Conservation (phyloP, 257 asterid genomes). For the Rauvolfia tetraphylla region DNA sequence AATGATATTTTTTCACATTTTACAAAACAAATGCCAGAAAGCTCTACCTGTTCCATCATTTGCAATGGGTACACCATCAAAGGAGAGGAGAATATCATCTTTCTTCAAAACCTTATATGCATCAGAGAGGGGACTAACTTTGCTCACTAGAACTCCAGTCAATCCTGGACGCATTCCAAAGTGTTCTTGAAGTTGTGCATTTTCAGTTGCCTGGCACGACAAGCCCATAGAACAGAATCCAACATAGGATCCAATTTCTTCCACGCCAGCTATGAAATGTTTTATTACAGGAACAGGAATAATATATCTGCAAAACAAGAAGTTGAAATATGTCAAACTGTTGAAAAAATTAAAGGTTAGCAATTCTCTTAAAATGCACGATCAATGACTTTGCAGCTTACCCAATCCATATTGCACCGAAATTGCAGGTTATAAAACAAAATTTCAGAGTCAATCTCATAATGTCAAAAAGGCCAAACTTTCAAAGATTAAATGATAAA, state of each 20-base stretch:
- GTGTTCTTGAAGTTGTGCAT: constrained; percentile 73
- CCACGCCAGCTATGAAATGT: constrained; percentile 81
- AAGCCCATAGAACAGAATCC: constrained; percentile 95
- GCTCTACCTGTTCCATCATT: constrained; percentile 89
- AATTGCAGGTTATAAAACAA: neutral
- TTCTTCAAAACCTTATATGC: constrained; percentile 59
- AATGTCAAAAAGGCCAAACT: neutral
- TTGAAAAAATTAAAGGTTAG: neutral
- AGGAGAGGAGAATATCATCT: constrained; percentile 83
- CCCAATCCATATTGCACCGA: neutral
- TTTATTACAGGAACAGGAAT: constrained; percentile 94
- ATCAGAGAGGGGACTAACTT: constrained; percentile 77
- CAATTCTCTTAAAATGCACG: neutral
- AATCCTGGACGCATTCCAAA: constrained; percentile 61
- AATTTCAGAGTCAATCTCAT: neutral
- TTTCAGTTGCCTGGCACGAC: constrained; percentile 93
- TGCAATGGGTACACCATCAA: constrained; percentile 86
- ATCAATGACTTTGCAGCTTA: neutral
- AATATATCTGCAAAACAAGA: constrained; percentile 56
- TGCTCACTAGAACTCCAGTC: constrained; percentile 86
- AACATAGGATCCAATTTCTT: constrained; percentile 77
- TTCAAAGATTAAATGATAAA: neutral
- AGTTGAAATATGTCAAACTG: neutral
- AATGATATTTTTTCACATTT: neutral
- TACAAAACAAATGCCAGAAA: neutral